A percentile compares a stretch with the other conserved stretches of the same genome.
Conservation (phyloP, 2,329 filamentous ascomycete species). For the Aspergillus aculeatus region DNA sequence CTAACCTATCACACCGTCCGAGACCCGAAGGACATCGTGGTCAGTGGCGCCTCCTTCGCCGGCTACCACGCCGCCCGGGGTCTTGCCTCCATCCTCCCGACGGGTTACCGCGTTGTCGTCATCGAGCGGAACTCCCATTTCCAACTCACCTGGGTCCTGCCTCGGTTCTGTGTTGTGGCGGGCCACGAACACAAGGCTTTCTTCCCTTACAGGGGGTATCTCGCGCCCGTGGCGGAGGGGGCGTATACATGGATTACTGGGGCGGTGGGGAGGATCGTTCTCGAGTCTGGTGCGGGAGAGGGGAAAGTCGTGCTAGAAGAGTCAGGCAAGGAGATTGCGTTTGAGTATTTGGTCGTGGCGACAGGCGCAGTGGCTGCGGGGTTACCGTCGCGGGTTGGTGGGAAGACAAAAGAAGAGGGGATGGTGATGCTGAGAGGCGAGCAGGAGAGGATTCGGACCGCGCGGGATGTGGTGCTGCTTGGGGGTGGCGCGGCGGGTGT, state of each 20-base stretch:
- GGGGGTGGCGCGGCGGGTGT: slow-evolving; percentile 11
- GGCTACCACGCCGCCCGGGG: slow-evolving; percentile 52
- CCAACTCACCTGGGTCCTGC: slow-evolving; percentile 4
- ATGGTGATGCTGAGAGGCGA: not conserved
- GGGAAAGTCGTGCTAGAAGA: not conserved
- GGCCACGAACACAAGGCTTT: slow-evolving; percentile 9
- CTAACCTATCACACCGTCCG: slow-evolving; percentile 13
- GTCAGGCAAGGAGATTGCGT: not conserved
- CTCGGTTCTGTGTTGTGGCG: not conserved
- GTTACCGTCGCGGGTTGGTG: not conserved
- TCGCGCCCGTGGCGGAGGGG: not conserved
- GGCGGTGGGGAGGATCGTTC: not conserved
- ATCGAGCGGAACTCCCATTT: slow-evolving; percentile 13
- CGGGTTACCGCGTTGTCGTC: slow-evolving; percentile 25
- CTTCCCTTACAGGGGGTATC: slow-evolving; percentile 7
- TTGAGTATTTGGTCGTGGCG: slow-evolving; percentile 6
- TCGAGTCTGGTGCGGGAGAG: not conserved
- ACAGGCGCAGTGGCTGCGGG: slow-evolving; percentile 2
- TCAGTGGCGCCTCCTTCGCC: slow-evolving; percentile 60
- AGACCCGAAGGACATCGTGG: slow-evolving; percentile 49
- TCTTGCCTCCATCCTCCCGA: slow-evolving; percentile 51
- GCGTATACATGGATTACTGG: not conserved
- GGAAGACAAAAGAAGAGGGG: not conserved
- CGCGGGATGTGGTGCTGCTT: slow-evolving; percentile 3
- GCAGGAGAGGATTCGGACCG: not conserved